These are phyloP conservation scores for Phytophthora nicotianae DNA, from an alignment of 352 stramenopile genomes.

Conservation along the genomic window DNA sequence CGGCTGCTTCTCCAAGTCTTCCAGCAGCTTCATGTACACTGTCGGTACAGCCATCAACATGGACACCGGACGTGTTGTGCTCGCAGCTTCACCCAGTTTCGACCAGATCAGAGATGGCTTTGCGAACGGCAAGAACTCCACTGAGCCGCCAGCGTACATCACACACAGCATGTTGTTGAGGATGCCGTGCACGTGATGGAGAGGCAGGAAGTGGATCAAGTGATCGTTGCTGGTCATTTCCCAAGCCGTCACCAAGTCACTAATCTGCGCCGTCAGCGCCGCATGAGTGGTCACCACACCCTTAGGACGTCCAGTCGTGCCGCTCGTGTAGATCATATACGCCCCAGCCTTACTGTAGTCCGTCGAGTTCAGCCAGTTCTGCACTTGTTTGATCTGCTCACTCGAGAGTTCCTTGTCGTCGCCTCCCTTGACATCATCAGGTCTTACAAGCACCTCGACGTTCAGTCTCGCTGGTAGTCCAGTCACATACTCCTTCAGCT, in stretches of 20 bases:
- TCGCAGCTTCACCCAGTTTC: slow-evolving; percentile 31
- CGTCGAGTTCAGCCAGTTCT: slow-evolving; percentile 38
- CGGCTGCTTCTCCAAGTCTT: slow-evolving; percentile 58
- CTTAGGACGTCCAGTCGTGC: slow-evolving; percentile 83
- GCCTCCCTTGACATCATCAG: slow-evolving; percentile 23
- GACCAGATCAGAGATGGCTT: slow-evolving; percentile 70
- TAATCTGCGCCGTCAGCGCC: slow-evolving; percentile 75
- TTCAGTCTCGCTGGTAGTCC: slow-evolving; percentile 23
- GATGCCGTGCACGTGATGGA: slow-evolving; percentile 92
- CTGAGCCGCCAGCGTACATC: slow-evolving; percentile 74
- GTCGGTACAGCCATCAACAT: slow-evolving; percentile 93
- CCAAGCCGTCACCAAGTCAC: slow-evolving; percentile 86
- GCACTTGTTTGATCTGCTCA: slow-evolving; percentile 28
- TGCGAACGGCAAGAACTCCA: slow-evolving; percentile 80
- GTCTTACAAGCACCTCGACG: slow-evolving; percentile 30
- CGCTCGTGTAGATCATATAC: slow-evolving; percentile 86
- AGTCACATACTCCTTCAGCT: slow-evolving; percentile 33
- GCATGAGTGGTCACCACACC: slow-evolving; percentile 84
- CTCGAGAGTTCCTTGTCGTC: slow-evolving; percentile 15
- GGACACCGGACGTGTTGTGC: slow-evolving; percentile 40
- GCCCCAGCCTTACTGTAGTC: slow-evolving; percentile 35
- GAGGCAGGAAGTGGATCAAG: slow-evolving; percentile 89
- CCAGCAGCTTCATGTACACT: slow-evolving; percentile 90
- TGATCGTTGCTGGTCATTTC: slow-evolving; percentile 76
- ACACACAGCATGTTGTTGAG: slow-evolving; percentile 90